A percentile compares a stretch with the other conserved stretches of the same genome.
Evolutionary conservation across 2,329 filamentous ascomycete species (phyloP).

Genomic region (Colletotrichum siamense): DNA sequence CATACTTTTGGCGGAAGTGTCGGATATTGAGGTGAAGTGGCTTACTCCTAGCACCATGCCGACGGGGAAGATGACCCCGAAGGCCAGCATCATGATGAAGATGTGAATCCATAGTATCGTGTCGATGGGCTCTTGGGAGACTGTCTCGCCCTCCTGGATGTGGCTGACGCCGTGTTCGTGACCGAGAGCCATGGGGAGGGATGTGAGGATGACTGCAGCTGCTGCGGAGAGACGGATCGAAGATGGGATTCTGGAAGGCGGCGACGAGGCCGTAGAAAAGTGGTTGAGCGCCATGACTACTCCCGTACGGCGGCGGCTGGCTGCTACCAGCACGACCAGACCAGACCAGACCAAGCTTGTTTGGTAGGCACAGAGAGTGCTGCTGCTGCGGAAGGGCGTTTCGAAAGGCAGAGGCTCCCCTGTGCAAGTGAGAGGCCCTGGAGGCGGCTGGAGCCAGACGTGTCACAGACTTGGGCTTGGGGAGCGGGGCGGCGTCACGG

Average conservation of each 20-base stretch:
- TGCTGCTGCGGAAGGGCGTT: background rate
- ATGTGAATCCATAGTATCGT: conserved; percentile 93
- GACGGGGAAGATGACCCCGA: conserved; percentile 89
- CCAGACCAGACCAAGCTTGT: background rate
- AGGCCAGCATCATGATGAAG: conserved; percentile 82
- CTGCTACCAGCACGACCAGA: background rate
- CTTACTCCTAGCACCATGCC: conserved; percentile 94
- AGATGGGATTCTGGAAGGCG: background rate
- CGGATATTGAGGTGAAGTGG: conserved; percentile 17
- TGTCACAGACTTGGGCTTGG: conserved; percentile 20
- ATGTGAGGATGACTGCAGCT: conserved; percentile 11
- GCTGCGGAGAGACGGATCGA: background rate
- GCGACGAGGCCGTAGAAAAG: conserved; percentile 18
- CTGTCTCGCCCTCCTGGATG: conserved; percentile 71
- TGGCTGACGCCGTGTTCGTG: conserved; percentile 58
- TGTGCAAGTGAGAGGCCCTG: background rate
- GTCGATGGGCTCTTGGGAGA: conserved; percentile 81
- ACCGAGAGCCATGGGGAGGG: conserved; percentile 26
- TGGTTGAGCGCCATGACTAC: conserved; percentile 11
- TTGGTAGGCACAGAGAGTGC: background rate
- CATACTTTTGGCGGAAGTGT: background rate
- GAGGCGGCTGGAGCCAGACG: conserved; percentile 13
- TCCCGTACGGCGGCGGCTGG: background rate
- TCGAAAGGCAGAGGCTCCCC: conserved; percentile 6
- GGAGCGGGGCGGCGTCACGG: conserved; percentile 15